Base-by-base conservation (phyloP, 1,139 yeast species). In the Sugiyamaella sp. region DNA sequence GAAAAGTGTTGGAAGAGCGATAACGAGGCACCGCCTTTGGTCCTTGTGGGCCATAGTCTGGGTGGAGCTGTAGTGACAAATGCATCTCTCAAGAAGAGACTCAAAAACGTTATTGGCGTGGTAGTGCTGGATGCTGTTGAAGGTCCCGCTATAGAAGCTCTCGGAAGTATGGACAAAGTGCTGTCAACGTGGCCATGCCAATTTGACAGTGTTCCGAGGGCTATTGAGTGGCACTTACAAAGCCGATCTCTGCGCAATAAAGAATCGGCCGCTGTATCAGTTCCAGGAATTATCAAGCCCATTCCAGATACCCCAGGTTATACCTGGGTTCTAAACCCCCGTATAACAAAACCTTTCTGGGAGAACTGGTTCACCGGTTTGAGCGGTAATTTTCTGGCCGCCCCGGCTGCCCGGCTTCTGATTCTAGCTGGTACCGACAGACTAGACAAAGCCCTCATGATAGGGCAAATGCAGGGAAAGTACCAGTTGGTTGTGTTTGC, bases 381-480 rank as follows among this genome's bases (percentile, higher is more conserved):
- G n/a, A 89, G 96, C 0, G 68, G 74, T 2, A 76, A 78, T 46
- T 93, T 93, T 65, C 77, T 82, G 4, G 51, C 65, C 4, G 71
- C 79, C 1, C 76, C 79, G 0, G 78, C 86, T 0, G 84, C 93
- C 0, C 86, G 89, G 63, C 64, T 93, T 52, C 75, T 93, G 45
- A 77, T 93, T 1, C 71, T 93, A n/a, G 95, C 98, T 0, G 96
- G 96, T 2, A 88, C 91, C 55, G 97, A 93, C 64, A 82, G 89
- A 8, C 74, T 95, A 25, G 99, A 95, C 70, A 89, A 86, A 59
- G 80, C 80, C 44, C 74, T 93, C 41, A 89, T 90, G 68, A 85
- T 93, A 54, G 99, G 97, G 0, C 99, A 95, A 71, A 93, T 93
- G 99, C 98, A 91, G 71, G 79, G 79, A 29, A 89, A 88, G 66